phyloP scores from a whole-genome alignment of 1,139 yeast genomes.

The Suhomyces bolitotheri region DNA sequence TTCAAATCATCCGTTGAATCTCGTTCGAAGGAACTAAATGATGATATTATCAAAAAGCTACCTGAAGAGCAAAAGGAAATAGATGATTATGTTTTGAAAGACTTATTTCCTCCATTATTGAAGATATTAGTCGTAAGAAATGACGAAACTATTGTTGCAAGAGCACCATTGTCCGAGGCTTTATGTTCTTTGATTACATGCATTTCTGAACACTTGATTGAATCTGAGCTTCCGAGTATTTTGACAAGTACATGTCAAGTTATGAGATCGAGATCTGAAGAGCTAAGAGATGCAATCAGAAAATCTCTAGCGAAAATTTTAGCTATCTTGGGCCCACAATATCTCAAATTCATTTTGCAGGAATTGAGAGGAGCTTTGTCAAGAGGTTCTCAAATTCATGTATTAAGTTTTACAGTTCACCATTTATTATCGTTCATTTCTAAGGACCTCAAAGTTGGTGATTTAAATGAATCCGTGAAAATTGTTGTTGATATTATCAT shows the following conservation, averaged over 20 bases:
- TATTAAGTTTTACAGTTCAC: constrained; percentile 85
- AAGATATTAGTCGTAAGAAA: constrained; percentile 62
- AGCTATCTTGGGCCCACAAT: constrained; percentile 65
- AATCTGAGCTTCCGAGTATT: constrained; percentile 71
- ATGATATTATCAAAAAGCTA: constrained; percentile 26
- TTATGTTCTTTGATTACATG: constrained; percentile 69
- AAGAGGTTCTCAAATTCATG: constrained; percentile 93
- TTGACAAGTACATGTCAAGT: constrained; percentile 86
- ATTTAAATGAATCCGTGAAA: constrained; percentile 66
- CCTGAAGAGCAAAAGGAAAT: constrained; percentile 45
- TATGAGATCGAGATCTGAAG: constrained; percentile 82
- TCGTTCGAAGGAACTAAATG: constrained; percentile 11
- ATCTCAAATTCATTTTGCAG: constrained; percentile 69
- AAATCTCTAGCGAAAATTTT: constrained; percentile 71
- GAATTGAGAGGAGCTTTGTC: constrained; percentile 79
- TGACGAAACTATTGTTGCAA: constrained; percentile 72
- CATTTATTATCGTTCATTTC: constrained; percentile 58
- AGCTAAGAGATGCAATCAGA: constrained; percentile 83
- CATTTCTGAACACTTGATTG: constrained; percentile 57
- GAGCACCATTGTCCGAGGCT: constrained; percentile 84
- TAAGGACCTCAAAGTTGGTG: constrained; percentile 59
- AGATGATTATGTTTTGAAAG: constrained; percentile 55
- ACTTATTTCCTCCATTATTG: constrained; percentile 62
- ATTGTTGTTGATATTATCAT: constrained; percentile 71
- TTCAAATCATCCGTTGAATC: constrained; percentile 27